Percentiles rank a stretch among this genome's conserved stretches.
phyloP scores from a whole-genome alignment of 1,284 basidiomycete species.

The Gymnopus androsaceus region DNA sequence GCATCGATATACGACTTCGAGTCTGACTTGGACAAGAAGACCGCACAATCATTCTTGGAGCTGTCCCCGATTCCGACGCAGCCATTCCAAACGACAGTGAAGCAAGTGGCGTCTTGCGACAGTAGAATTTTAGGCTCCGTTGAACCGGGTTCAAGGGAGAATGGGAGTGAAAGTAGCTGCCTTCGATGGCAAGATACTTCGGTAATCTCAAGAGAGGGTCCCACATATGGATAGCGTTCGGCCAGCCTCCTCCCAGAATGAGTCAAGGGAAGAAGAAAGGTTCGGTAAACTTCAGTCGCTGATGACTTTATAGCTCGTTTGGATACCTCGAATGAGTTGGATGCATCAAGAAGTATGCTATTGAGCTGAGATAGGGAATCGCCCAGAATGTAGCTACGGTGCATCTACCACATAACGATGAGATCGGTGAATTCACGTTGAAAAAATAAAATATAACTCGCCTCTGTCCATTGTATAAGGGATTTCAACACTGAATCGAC shows the following conservation, averaged over 20 bases:
- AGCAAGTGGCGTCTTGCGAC: not conserved
- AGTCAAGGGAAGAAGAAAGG: slow-evolving; percentile 1
- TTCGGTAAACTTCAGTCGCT: not conserved
- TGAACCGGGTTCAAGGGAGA: not conserved
- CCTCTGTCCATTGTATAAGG: not conserved
- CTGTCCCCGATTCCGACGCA: not conserved
- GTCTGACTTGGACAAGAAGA: not conserved
- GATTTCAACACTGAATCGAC: not conserved
- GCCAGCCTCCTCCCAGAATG: not conserved
- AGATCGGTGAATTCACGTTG: not conserved
- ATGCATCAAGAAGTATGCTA: not conserved
- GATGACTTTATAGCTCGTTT: not conserved
- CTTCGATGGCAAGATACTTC: slow-evolving; percentile 7
- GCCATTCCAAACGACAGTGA: not conserved
- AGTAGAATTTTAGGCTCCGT: not conserved
- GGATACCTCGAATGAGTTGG: not conserved
- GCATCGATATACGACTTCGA: not conserved
- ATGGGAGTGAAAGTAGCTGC: not conserved
- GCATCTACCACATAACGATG: not conserved
- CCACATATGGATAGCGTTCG: not conserved
- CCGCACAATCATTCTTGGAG: not conserved
- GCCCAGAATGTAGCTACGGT: not conserved
- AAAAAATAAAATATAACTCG: not conserved
- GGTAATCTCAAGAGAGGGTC: not conserved
- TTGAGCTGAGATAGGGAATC: not conserved